These are phyloP conservation scores for Tolypocladium pustulatum DNA, from an alignment of 2,329 filamentous ascomycete genomes.

Conservation along the genomic window DNA sequence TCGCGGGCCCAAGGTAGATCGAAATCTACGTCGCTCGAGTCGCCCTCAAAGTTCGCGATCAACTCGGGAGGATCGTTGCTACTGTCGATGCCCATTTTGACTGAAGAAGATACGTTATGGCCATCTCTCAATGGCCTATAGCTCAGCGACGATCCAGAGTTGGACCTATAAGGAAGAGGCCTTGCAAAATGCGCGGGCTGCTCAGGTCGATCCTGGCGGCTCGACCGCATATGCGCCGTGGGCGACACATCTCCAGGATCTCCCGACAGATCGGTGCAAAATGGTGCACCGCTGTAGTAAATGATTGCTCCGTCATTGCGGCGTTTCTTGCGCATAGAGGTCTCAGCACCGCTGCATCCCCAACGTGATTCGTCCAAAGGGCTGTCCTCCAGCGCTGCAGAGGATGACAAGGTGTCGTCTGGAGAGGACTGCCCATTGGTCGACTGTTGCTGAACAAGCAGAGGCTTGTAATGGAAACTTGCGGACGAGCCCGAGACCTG, in stretches of 20 bases:
- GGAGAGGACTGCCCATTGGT: conserved; percentile 35
- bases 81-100: conserved; percentile 18
- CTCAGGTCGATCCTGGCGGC: conserved; percentile 23
- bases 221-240: conserved; percentile 37
- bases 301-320: conserved; percentile 65
- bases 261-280: conserved; percentile 70
- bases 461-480: conserved; percentile 53
- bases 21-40: conserved; percentile 28
- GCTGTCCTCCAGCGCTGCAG: conserved; percentile 36
- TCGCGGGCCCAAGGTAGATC: conserved; percentile 36
- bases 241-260: conserved; percentile 43
- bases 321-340: conserved; percentile 38
- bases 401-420: conserved; percentile 39
- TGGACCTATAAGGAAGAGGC: conserved; percentile 24
- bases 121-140: conserved; percentile 39
- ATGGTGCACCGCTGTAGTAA: conserved; percentile 71
- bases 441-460: conserved; percentile 43
- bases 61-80: conserved; percentile 16
- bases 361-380: conserved; percentile 36
- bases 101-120: conserved; percentile 7
- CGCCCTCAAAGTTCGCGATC: conserved; percentile 21
- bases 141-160: conserved; percentile 40
- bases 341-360: conserved; percentile 36
- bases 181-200: conserved; percentile 9
- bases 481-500: conserved; percentile 28